These are phyloP conservation scores for Eustoma russellianum DNA, from an alignment of 257 asterid genomes.

Conservation along the genomic window DNA sequence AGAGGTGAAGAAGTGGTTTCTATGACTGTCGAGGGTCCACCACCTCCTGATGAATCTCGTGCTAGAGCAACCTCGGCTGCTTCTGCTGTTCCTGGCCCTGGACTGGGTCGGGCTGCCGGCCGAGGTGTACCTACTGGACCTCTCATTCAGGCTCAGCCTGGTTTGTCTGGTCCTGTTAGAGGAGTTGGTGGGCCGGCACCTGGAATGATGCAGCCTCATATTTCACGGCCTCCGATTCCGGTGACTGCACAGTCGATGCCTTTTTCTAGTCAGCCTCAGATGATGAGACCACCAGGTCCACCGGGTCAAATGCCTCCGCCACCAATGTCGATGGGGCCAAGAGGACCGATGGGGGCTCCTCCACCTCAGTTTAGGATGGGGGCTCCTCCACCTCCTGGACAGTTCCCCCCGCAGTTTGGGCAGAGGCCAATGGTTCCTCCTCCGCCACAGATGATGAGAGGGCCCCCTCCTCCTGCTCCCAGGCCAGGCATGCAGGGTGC, in stretches of 20 bases:
- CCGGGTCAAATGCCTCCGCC: conserved; percentile 47
- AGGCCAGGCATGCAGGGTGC: conserved; percentile 87
- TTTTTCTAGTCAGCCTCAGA: conserved; percentile 46
- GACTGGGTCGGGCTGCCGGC: conserved; percentile 85
- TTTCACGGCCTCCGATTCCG: conserved; percentile 58
- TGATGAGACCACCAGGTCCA: conserved; percentile 55
- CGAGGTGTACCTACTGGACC: conserved; percentile 76
- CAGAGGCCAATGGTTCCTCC: conserved; percentile 73
- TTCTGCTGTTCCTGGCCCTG: conserved; percentile 55
- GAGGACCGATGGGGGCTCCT: conserved; percentile 28
- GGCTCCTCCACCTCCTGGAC: conserved; percentile 21
- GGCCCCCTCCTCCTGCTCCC: conserved; percentile 77
- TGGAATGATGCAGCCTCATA: conserved; percentile 98
- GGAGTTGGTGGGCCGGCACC: conserved; percentile 95
- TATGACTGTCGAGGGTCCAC: conserved; percentile 94
- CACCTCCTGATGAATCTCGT: conserved; percentile 88
- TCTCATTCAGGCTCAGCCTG: conserved; percentile 71
- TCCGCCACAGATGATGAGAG: conserved; percentile 76
- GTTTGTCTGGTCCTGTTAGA: conserved; percentile 78
- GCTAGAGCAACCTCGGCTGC: conserved; percentile 45
- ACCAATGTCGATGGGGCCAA: conserved; percentile 50
- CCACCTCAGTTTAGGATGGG: conserved; percentile 36
- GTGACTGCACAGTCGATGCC: conserved; percentile 57
- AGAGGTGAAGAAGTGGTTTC: conserved; percentile 90
- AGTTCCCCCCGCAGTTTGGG: conserved; percentile 65